phyloP scores from a whole-genome alignment of 495 filamentous ascomycete genomes.

The Usnea hakonensis region DNA sequence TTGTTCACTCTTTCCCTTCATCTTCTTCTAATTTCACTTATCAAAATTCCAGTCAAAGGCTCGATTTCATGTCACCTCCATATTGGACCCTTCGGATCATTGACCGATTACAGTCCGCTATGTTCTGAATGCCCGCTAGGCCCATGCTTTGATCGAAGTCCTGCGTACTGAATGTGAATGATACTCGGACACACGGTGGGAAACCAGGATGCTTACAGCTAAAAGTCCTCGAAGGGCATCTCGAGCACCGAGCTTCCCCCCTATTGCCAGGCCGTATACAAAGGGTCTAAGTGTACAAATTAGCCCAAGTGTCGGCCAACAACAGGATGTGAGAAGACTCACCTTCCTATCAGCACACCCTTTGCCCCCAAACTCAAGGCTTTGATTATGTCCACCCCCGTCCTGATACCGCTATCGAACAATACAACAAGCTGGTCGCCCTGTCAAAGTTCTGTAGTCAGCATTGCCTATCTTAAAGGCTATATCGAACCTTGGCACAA shows the following conservation, averaged over 20 bases:
- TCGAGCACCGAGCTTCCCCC: slow-evolving; percentile 25
- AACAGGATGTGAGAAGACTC: neutral
- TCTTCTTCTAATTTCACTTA: no score
- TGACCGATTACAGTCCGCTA: slow-evolving; percentile 44
- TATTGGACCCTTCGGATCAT: slow-evolving; percentile 48
- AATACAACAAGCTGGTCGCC: slow-evolving; percentile 37
- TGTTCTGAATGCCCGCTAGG: slow-evolving; percentile 45
- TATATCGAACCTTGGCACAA: no score
- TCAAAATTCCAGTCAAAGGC: neutral
- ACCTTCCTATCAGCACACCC: slow-evolving; percentile 43
- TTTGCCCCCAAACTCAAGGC: slow-evolving; percentile 48
- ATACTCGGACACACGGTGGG: neutral
- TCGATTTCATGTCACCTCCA: slow-evolving; percentile 39
- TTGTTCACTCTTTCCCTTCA: neutral
- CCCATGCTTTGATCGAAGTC: slow-evolving; percentile 57
- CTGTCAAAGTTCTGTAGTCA: neutral
- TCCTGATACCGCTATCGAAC: slow-evolving; percentile 44
- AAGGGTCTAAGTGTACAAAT: slow-evolving; percentile 18
- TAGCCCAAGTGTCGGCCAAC: neutral
- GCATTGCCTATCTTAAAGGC: neutral
- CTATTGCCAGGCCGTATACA: slow-evolving; percentile 29
- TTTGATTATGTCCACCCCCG: slow-evolving; percentile 43
- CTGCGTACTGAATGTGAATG: slow-evolving; percentile 3
- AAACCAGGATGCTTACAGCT: slow-evolving; percentile 22
- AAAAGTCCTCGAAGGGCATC: slow-evolving; percentile 26